Evolutionary conservation across 441 rosid species (phyloP), one percentile per base, ranked within the genome.

Genomic region (Jatropha podagrica): DNA sequence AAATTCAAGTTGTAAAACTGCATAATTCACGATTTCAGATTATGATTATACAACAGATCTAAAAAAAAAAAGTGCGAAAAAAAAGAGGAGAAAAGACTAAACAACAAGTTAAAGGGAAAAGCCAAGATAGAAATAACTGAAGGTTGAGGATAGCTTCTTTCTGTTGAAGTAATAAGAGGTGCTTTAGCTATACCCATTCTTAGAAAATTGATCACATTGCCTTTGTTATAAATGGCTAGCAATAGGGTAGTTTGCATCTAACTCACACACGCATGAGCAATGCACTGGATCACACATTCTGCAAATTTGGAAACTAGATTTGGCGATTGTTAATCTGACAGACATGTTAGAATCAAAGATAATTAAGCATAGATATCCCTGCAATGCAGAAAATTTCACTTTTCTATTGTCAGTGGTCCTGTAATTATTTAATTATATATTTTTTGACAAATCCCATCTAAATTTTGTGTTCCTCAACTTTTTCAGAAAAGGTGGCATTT

Each of bases 161-260:
- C 40, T 23, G 52, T 41, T 71, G 54, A 60, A 61, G 67, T 52
- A 37, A 69, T 51, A 10, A 52, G 71, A 17, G 59, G 26, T 49
- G 42, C 72, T 27, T 37, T 37, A 69, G 72, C 7, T 52, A 44
- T 20, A 51, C 17, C 15, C 48, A 37, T 37, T 69, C 61, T 32
- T 7, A 37, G 48, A 52, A 20, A 52, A 52, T 38, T 11, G 58
- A 71, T 42, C 38, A n/a, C 23, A 41, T 42, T 41, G 20, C 11
- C 23, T 11, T 15, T 27, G 13, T 7, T 42, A 56, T 44, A 12
- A 61, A 12, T 14, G 4, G 18, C 15, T 7, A 40, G 4, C 40
- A 41, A 44, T 56, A 6, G 51, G 52, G 20, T 11, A 18, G 2
- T 58, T 70, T 12, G 12, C 8, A 3, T 14, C 13, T 55, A 41